These are phyloP conservation scores for Apiospora rasikravindrae DNA, from an alignment of 2,329 filamentous ascomycete genomes.

Conservation along the genomic window DNA sequence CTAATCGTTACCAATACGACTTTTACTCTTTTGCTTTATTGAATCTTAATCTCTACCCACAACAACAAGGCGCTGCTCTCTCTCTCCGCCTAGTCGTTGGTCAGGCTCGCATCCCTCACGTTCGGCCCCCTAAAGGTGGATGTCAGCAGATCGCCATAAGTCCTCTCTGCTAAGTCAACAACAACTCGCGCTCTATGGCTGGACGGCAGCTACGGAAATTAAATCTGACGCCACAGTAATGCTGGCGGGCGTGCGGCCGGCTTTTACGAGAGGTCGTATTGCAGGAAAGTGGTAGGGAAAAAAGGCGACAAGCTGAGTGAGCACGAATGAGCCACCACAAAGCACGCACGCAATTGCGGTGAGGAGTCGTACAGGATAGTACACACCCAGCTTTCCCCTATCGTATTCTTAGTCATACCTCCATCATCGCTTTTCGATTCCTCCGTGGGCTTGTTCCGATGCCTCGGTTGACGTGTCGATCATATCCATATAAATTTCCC, in stretches of 20 bases:
- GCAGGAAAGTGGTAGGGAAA: neutral
- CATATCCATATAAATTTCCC: neutral
- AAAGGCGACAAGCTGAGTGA: neutral
- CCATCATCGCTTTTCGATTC: neutral
- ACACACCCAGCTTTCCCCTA: neutral
- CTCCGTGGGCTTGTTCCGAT: neutral
- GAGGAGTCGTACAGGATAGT: neutral
- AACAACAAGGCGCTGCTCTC: neutral
- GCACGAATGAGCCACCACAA: neutral
- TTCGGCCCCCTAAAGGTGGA: neutral
- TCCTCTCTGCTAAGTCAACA: neutral
- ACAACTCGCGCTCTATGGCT: neutral
- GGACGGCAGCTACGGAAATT: conserved; percentile 10
- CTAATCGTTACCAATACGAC: neutral
- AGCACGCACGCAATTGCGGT: neutral
- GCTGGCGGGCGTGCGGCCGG: neutral
- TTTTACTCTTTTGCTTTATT: neutral
- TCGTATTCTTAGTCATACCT: neutral
- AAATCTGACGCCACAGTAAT: conserved; percentile 10
- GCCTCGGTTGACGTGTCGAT: conserved; percentile 10
- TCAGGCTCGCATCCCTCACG: neutral
- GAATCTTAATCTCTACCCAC: neutral
- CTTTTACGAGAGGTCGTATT: neutral
- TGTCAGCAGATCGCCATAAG: neutral
- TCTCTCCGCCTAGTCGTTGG: neutral